These are phyloP conservation scores for Venturia asperata DNA, from an alignment of 2,329 filamentous ascomycete genomes.

Conservation along the genomic window DNA sequence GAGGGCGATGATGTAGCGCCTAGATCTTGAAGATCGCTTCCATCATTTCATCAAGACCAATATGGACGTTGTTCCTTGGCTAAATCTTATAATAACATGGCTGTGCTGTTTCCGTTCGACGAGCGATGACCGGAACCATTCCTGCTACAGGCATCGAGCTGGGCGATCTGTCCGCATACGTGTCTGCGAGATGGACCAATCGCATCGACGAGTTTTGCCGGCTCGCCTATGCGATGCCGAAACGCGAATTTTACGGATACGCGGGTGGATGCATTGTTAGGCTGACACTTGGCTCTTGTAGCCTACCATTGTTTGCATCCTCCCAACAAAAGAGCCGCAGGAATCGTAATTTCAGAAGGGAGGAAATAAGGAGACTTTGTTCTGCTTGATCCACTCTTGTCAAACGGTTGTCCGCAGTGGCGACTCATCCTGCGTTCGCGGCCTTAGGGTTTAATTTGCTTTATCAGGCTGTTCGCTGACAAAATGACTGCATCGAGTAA, in stretches of 20 bases:
- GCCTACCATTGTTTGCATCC: background rate
- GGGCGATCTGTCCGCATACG: background rate
- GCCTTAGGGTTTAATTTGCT: background rate
- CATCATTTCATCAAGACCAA: background rate
- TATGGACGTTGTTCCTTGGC: background rate
- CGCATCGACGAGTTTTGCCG: background rate
- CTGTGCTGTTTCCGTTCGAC: background rate
- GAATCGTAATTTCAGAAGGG: background rate
- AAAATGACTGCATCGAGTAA: background rate
- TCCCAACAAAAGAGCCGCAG: background rate
- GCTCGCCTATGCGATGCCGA: background rate
- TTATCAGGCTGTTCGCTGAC: background rate
- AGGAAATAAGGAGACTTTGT: background rate
- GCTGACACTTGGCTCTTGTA: background rate
- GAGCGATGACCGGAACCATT: background rate
- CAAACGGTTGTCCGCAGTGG: background rate
- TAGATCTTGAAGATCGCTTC: background rate
- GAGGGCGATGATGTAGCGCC: background rate
- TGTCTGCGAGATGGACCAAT: background rate
- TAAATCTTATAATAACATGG: background rate
- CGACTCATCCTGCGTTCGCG: background rate
- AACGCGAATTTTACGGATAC: background rate
- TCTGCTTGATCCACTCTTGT: constrained; percentile 4
- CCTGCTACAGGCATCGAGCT: background rate
- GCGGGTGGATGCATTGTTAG: background rate